Percentiles rank a stretch among this genome's conserved stretches.
phyloP scores from a whole-genome alignment of 1,284 basidiomycete genomes.

The Malassezia psittaci region DNA sequence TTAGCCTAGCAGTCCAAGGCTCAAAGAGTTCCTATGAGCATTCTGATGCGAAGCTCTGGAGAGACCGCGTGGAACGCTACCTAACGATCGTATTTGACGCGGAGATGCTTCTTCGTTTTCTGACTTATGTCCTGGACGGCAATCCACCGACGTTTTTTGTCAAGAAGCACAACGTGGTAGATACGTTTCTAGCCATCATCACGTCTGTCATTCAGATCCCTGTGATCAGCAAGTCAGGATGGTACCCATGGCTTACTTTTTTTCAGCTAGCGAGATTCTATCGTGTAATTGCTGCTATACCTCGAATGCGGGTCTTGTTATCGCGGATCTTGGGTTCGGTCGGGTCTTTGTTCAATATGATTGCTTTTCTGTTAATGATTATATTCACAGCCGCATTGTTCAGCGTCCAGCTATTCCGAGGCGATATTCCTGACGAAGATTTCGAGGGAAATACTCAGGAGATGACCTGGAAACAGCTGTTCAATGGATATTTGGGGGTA shows the following conservation, averaged over 20 bases:
- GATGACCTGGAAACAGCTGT: conserved; percentile 80
- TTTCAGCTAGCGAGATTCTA: conserved; percentile 86
- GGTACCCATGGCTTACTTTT: conserved; percentile 83
- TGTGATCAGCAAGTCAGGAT: conserved; percentile 55
- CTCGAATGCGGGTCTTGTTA: conserved; percentile 57
- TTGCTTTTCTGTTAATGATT: conserved; percentile 77
- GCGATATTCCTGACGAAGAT: conserved; percentile 57
- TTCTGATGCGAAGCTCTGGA: conserved; percentile 13
- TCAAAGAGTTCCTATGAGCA: conserved; percentile 55
- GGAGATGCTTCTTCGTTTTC: conserved; percentile 71
- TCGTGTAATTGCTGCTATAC: conserved; percentile 77
- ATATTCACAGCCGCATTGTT: conserved; percentile 78
- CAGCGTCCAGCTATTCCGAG: conserved; percentile 62
- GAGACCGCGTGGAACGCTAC: conserved; percentile 60
- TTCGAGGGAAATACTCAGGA: conserved; percentile 46
- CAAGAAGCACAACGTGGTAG: conserved; percentile 63
- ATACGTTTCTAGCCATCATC: conserved; percentile 68
- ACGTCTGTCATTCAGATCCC: conserved; percentile 80
- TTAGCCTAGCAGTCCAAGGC: conserved; percentile 64
- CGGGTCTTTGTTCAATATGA: conserved; percentile 84
- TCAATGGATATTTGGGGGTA: conserved; percentile 76
- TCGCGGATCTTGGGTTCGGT: conserved; percentile 78
- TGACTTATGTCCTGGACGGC: conserved; percentile 58
- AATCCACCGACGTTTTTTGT: conserved; percentile 71
- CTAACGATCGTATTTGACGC: conserved; percentile 77